Conservation (phyloP, 2,329 filamentous ascomycete species). For the Verticillium longisporum region DNA sequence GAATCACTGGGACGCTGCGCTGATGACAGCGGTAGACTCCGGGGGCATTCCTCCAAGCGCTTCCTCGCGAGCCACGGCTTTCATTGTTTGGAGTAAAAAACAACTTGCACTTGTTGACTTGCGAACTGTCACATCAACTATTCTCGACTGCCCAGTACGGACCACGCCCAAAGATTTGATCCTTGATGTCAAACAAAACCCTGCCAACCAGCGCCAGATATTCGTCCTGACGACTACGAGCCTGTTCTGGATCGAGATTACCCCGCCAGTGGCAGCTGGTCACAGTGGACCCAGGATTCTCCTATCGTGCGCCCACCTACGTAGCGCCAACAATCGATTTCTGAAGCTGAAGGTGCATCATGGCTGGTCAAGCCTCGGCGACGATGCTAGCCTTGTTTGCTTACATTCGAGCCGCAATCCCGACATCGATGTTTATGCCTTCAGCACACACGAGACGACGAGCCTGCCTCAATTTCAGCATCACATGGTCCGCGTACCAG, state of each 20-base stretch:
- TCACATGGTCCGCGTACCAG: slow-evolving; percentile 15
- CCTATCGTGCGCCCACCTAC: slow-evolving; percentile 37
- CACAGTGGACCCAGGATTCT: slow-evolving; percentile 18
- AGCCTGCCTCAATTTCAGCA: slow-evolving; percentile 29
- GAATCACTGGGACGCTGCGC: slow-evolving; percentile 16
- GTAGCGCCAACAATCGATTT: slow-evolving; percentile 25
- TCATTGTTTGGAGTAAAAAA: slow-evolving; percentile 29
- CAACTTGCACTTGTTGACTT: slow-evolving; percentile 28
- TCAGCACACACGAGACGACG: slow-evolving; percentile 15
- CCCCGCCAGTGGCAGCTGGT: background rate
- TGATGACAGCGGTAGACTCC: background rate
- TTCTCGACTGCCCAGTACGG: slow-evolving; percentile 15
- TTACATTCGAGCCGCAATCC: slow-evolving; percentile 21
- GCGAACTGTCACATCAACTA: slow-evolving; percentile 17
- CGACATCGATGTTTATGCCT: slow-evolving; percentile 29
- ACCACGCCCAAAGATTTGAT: slow-evolving; percentile 30
- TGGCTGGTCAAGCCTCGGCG: slow-evolving; percentile 7
- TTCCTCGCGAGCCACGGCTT: slow-evolving; percentile 8
- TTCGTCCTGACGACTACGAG: slow-evolving; percentile 51
- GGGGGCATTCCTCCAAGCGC: background rate
- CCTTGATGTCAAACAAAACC: slow-evolving; percentile 47
- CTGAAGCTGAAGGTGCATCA: slow-evolving; percentile 31
- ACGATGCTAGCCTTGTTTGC: slow-evolving; percentile 20
- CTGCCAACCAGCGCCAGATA: slow-evolving; percentile 36
- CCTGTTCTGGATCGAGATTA: slow-evolving; percentile 40